Conservation (phyloP, 140 eudicot species). For the Stevia rebaudiana region DNA sequence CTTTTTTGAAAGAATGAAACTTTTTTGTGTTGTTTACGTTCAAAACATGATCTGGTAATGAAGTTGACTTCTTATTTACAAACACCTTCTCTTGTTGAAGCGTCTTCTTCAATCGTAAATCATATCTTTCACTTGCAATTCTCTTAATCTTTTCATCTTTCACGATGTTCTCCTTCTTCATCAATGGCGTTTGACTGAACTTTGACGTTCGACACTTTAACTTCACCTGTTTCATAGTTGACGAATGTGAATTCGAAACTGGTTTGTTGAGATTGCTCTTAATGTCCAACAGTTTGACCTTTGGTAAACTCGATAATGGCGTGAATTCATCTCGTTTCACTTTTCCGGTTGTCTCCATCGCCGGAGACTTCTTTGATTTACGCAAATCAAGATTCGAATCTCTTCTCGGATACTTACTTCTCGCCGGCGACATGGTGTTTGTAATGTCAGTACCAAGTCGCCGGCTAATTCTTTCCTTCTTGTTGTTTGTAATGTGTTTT, state of each 20-base stretch:
- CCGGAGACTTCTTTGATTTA: slow-evolving; percentile 35
- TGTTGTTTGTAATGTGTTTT: slow-evolving; percentile 59
- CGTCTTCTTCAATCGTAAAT: slow-evolving; percentile 27
- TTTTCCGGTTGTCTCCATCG: neutral
- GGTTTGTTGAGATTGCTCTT: slow-evolving; percentile 37
- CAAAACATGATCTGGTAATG: slow-evolving; percentile 40
- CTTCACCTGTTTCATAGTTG: neutral
- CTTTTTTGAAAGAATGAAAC: slow-evolving; percentile 45
- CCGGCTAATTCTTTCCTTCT: slow-evolving; percentile 61
- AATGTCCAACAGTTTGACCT: too few species aligned
- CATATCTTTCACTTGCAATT: slow-evolving; percentile 27
- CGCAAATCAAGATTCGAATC: slow-evolving; percentile 43
- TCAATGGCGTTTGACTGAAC: neutral
- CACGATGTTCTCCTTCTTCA: slow-evolving; percentile 10
- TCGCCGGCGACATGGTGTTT: slow-evolving; percentile 35
- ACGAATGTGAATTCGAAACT: slow-evolving; percentile 6
- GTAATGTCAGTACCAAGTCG: slow-evolving; percentile 72
- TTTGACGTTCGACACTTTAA: neutral
- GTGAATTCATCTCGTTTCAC: slow-evolving; percentile 33
- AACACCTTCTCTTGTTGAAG: slow-evolving; percentile 21
- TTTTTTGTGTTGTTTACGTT: slow-evolving; percentile 41
- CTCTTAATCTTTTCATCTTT: slow-evolving; percentile 26
- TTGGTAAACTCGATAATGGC: slow-evolving; percentile 14
- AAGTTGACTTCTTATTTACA: slow-evolving; percentile 21
- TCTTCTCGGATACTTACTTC: slow-evolving; percentile 36